phyloP scores from a whole-genome alignment of 495 filamentous ascomycete genomes.

The Cladorrhinum samala region DNA sequence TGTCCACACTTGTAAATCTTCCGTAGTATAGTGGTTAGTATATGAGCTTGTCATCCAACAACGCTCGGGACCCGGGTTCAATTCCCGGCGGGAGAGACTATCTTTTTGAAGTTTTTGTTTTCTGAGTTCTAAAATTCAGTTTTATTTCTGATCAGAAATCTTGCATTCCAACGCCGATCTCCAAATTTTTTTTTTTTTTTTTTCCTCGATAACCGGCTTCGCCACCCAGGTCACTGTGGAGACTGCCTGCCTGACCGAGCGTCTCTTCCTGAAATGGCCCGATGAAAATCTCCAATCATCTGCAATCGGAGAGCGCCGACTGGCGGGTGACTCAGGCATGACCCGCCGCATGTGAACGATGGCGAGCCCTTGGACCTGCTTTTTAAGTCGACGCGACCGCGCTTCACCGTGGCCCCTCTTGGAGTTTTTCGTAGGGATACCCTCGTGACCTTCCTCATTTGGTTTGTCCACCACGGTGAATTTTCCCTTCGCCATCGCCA shows the following conservation, averaged over 20 bases:
- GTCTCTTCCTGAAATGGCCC: no score
- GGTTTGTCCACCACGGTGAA: conserved; percentile 2
- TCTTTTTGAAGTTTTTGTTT: background rate
- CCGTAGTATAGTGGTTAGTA: no score
- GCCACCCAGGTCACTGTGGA: no score
- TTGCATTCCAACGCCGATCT: background rate
- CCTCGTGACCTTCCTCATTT: conserved; percentile 14
- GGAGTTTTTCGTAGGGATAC: background rate
- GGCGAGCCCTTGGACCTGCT: conserved; percentile 6
- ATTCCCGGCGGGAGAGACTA: no score
- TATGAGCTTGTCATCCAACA: no score
- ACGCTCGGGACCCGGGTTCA: no score
- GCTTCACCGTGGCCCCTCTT: background rate
- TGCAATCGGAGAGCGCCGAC: conserved; percentile 13
- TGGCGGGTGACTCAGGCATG: conserved; percentile 5
- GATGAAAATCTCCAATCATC: no score
- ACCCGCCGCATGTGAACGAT: background rate
- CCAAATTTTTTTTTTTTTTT: background rate
- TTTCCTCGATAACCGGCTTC: background rate
- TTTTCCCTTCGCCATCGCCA: background rate
- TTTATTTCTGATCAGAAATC: background rate
- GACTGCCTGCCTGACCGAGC: no score
- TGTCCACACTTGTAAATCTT: conserved; percentile 20
- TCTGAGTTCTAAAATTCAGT: background rate
- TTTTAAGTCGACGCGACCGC: conserved; percentile 3